Base-by-base conservation (phyloP, 2,329 filamentous ascomycete genomes). In the Onygenales sp. region DNA sequence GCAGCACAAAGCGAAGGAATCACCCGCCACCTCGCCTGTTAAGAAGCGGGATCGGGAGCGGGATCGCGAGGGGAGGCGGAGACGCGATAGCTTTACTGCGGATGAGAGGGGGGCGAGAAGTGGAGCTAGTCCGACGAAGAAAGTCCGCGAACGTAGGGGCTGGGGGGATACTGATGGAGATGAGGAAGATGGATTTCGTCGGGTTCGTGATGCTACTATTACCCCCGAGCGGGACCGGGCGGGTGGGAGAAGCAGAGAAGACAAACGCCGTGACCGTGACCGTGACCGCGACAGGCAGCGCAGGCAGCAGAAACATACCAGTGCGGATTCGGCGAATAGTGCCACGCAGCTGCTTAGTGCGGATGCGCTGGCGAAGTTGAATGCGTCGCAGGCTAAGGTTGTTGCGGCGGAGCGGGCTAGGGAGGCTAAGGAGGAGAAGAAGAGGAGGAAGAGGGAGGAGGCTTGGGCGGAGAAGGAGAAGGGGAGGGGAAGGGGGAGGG, bases 291-390 rank as follows among this genome's bases (percentile, higher is more conserved):
- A 34, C 9, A 17, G 2, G 17, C 42, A 40, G 49, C 54, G 60
- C 57, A 58, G 21, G 1, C 43, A 53, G 50, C 62, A 58, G 55
- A 74, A 71, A 60, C 69, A 68, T 64, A 60, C 65, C 43, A 72
- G 70, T 45, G 67, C 65, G 0, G 71, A 72, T 34, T 75, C 72
- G 13, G 67, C 70, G 5, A 71, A 69, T 56, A 74, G 71, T 57
- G 66, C 65, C 7, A 70, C 69, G 1, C 67, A 70, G 55, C 55
- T 75, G 11, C 61, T 82, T 62, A 67, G 73, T 69, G 56, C 64
- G 2, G 79, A 82, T 60, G 82, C 85, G 4, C 69, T 91, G 48
- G 84, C 83, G 10, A 81, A 83, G 62, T 68, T 91, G 46, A 79
- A 88, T 60, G 75, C 80, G 49, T 70, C 80, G 52, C 84, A 87